Evolutionary conservation across 768 basidiomycete genomes (phyloP).

Genomic region (Calocera viscosa): DNA sequence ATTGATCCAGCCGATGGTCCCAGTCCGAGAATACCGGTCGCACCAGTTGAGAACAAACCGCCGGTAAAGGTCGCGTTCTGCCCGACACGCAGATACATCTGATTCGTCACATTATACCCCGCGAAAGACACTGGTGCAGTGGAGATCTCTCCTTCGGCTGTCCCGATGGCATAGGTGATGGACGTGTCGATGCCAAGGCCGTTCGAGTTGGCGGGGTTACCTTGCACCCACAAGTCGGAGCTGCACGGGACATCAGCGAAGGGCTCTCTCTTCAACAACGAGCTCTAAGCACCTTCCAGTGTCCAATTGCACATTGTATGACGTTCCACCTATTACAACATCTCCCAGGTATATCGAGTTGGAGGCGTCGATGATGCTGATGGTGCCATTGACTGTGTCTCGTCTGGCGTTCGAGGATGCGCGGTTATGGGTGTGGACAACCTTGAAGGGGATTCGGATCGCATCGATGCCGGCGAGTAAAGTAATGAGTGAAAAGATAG

Average conservation of each 20-base stretch:
- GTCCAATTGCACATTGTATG: background rate
- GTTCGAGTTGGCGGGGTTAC: background rate
- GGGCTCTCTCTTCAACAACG: background rate
- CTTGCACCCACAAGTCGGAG: slow-evolving; percentile 4
- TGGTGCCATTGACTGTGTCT: slow-evolving; percentile 4
- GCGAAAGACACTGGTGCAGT: slow-evolving; percentile 3
- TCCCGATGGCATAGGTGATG: background rate
- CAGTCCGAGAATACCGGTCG: slow-evolving; percentile 60
- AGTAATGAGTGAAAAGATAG: background rate
- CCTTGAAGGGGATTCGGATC: slow-evolving; percentile 1
- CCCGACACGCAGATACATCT: background rate
- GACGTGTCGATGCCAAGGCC: background rate
- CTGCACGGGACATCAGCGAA: background rate
- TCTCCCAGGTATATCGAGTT: slow-evolving; percentile 5
- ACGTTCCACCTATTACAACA: background rate
- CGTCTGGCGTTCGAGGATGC: background rate
- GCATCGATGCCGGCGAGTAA: background rate
- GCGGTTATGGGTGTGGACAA: background rate
- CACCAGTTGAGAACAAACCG: slow-evolving; percentile 30
- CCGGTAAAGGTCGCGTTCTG: slow-evolving; percentile 4
- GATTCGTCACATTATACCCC: background rate
- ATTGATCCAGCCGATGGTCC: slow-evolving; percentile 59
- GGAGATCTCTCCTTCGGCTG: background rate
- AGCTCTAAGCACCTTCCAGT: background rate
- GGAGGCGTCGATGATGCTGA: background rate